phyloP scores from a whole-genome alignment of 2,329 filamentous ascomycete genomes.

The Chrysosphaeria jannelii region DNA sequence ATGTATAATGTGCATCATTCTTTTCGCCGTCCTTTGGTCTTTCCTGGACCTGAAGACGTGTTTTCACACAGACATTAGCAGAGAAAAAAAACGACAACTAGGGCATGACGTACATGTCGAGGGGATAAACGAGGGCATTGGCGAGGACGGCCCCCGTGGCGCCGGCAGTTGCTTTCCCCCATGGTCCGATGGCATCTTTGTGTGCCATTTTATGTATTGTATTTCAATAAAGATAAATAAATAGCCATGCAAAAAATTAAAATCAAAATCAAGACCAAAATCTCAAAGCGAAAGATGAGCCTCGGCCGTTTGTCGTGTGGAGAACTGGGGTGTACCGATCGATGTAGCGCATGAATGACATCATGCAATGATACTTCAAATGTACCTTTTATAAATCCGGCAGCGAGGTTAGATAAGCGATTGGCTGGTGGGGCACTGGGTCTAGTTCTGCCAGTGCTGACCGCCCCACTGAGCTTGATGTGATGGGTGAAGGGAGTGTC shows the following conservation, averaged over 20 bases:
- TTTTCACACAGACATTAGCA: slow-evolving; percentile 37
- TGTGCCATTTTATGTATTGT: slow-evolving; percentile 16
- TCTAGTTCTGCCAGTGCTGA: no score
- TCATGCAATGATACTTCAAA: no score
- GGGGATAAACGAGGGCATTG: slow-evolving; percentile 81
- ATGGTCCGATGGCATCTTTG: slow-evolving; percentile 54
- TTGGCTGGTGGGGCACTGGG: no score
- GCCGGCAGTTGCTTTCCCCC: slow-evolving; percentile 78
- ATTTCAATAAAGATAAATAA: no score
- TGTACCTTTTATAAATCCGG: no score
- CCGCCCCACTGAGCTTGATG: no score
- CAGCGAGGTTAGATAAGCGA: no score
- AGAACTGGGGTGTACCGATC: no score
- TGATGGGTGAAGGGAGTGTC: no score
- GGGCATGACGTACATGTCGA: slow-evolving; percentile 46
- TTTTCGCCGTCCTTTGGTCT: slow-evolving; percentile 23
- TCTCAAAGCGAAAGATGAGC: neutral
- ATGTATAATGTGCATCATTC: slow-evolving; percentile 42
- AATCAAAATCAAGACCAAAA: no score
- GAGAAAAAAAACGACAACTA: slow-evolving; percentile 1
- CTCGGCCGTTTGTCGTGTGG: neutral
- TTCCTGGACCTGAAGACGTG: slow-evolving; percentile 79
- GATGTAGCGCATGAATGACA: no score
- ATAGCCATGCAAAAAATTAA: no score
- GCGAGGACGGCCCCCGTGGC: slow-evolving; percentile 80